A percentile compares a stretch with the other conserved stretches of the same genome.
phyloP scores from a whole-genome alignment of 768 basidiomycete genomes.

The Xerocomellus intermedius region DNA sequence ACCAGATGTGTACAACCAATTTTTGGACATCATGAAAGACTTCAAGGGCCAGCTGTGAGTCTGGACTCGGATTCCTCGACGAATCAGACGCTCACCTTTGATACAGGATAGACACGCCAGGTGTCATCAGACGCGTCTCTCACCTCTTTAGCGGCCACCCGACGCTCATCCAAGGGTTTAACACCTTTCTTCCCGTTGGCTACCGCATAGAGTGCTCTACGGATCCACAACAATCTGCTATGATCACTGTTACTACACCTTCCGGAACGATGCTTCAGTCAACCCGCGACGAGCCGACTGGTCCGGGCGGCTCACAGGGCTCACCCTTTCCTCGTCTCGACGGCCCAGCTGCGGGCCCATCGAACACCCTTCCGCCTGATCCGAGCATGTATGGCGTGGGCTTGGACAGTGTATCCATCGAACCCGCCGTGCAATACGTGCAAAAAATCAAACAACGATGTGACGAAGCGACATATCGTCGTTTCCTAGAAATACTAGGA shows the following conservation, averaged over 20 bases:
- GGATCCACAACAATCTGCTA: constrained; percentile 59
- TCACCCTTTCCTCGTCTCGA: constrained; percentile 30
- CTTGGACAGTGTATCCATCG: constrained; percentile 49
- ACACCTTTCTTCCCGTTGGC: constrained; percentile 92
- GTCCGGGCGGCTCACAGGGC: constrained; percentile 39
- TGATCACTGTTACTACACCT: constrained; percentile 79
- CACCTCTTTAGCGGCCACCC: constrained; percentile 90
- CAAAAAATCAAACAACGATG: constrained; percentile 96
- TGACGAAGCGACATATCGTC: constrained; percentile 82
- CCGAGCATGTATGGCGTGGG: constrained; percentile 28
- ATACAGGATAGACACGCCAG: constrained; percentile 91
- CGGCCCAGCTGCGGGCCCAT: constrained; percentile 6
- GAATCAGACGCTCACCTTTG: neutral
- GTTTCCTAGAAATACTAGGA: constrained; percentile 75
- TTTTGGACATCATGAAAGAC: constrained; percentile 73
- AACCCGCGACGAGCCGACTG: constrained; percentile 43
- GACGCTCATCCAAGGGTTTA: constrained; percentile 93
- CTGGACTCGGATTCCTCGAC: neutral
- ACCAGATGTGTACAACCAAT: constrained; percentile 62
- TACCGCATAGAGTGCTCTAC: constrained; percentile 86
- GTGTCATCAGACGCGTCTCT: constrained; percentile 94
- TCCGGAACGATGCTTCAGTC: constrained; percentile 62
- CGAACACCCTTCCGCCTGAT: constrained; percentile 17
- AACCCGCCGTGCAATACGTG: constrained; percentile 89
- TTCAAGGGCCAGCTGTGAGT: constrained; percentile 64